Evolutionary conservation across 2,329 filamentous ascomycete species (phyloP).

Genomic region (Chaetomiaceae sp.): DNA sequence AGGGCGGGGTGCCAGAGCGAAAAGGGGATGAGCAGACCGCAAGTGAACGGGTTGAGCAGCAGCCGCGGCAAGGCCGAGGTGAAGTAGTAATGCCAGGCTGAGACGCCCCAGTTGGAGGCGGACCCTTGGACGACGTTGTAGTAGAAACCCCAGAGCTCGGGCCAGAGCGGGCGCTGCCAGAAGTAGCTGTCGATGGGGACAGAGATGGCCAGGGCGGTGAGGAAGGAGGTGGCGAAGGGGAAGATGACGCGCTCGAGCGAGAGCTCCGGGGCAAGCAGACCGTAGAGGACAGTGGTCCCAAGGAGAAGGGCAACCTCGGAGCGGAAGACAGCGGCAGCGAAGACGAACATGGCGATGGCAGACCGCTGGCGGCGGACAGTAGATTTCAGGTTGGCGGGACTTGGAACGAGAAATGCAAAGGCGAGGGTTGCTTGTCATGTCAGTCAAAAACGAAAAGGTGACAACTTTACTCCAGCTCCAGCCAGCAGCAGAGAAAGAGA

Average conservation of each 20-base stretch:
- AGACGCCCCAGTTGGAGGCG: constrained; percentile 81
- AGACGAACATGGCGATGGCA: constrained; percentile 69
- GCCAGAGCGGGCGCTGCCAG: constrained; percentile 86
- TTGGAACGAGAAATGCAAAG: constrained; percentile 43
- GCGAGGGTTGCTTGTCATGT: constrained; percentile 61
- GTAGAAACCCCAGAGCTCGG: constrained; percentile 81
- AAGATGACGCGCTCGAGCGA: constrained; percentile 55
- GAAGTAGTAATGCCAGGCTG: constrained; percentile 84
- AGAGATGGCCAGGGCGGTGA: constrained; percentile 63
- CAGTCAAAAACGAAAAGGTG: no score
- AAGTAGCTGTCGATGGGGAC: constrained; percentile 85
- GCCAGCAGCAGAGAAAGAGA: constrained; percentile 31
- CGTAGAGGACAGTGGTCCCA: constrained; percentile 58
- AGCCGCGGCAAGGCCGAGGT: constrained; percentile 74
- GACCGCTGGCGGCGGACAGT: constrained; percentile 50
- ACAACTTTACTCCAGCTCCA: background rate
- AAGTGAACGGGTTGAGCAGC: constrained; percentile 70
- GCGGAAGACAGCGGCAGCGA: constrained; percentile 80
- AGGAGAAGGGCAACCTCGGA: constrained; percentile 84
- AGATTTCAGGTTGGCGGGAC: constrained; percentile 29
- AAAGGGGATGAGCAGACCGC: constrained; percentile 49
- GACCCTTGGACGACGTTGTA: constrained; percentile 86
- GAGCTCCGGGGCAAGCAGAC: constrained; percentile 53
- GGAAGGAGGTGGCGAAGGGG: constrained; percentile 60
- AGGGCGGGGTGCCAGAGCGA: constrained; percentile 47